Evolutionary conservation across 2,329 filamentous ascomycete genomes (phyloP).

Genomic region (Xylaria sp.): DNA sequence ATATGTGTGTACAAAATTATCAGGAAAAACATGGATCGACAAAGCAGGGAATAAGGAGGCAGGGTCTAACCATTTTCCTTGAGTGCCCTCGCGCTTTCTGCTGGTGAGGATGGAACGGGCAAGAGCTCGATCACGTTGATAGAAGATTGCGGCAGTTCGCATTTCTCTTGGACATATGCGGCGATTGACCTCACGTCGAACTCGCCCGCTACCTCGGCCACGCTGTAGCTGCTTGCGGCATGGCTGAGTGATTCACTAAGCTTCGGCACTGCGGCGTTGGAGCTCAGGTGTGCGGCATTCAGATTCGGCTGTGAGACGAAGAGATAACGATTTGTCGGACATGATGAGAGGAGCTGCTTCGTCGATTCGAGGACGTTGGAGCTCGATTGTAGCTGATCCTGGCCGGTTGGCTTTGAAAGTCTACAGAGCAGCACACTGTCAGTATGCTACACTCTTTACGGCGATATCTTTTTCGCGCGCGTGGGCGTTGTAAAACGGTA

Average conservation of each 20-base stretch:
- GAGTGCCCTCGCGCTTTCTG: conserved; percentile 58
- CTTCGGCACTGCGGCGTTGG: conserved; percentile 60
- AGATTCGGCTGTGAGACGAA: conserved; percentile 82
- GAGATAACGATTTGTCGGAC: conserved; percentile 80
- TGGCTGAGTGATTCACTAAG: conserved; percentile 57
- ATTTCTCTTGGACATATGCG: conserved; percentile 60
- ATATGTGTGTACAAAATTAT: background rate
- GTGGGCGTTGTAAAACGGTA: conserved; percentile 9
- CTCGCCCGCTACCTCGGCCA: conserved; percentile 69
- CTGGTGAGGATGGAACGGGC: conserved; percentile 51
- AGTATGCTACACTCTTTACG: background rate
- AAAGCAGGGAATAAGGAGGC: background rate
- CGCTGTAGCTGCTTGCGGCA: conserved; percentile 57
- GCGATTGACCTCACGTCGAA: conserved; percentile 56
- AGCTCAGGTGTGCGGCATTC: conserved; percentile 74
- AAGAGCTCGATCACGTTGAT: conserved; percentile 57
- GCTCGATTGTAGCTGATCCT: conserved; percentile 61
- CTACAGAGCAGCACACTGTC: conserved; percentile 35
- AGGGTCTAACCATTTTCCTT: conserved; percentile 59
- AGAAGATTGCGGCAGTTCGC: conserved; percentile 54
- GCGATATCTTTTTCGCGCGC: background rate
- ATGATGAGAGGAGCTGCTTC: conserved; percentile 68
- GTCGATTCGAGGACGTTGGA: conserved; percentile 57
- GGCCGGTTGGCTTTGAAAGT: conserved; percentile 49
- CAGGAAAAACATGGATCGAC: background rate